These are phyloP conservation scores for Sparassis latifolia DNA, from an alignment of 1,284 basidiomycete genomes.

Conservation along the genomic window DNA sequence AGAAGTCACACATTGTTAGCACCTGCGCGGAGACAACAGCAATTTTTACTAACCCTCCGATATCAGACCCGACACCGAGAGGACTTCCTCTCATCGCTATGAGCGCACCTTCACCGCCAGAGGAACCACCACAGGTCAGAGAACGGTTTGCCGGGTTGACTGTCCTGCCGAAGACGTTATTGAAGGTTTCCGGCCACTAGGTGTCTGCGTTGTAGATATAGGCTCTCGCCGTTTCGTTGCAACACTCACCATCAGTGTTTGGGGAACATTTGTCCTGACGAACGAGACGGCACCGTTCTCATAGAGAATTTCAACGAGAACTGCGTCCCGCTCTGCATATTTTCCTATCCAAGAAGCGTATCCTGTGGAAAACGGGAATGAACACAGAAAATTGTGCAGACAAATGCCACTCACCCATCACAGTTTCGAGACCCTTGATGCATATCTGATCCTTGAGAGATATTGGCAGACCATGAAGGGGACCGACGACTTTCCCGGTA, in stretches of 20 bases:
- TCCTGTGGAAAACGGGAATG: slow-evolving; percentile 13
- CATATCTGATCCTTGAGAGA: slow-evolving; percentile 55
- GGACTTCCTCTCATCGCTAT: slow-evolving; percentile 56
- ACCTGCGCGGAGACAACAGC: not conserved
- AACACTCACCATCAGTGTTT: slow-evolving; percentile 52
- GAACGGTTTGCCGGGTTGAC: slow-evolving; percentile 45
- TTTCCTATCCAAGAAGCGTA: slow-evolving; percentile 22
- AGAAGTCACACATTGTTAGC: not conserved
- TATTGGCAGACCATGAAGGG: slow-evolving; percentile 48
- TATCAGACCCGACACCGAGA: slow-evolving; percentile 67
- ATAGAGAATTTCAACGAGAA: slow-evolving; percentile 14
- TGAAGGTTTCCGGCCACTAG: slow-evolving; percentile 33
- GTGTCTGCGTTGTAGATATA: not conserved
- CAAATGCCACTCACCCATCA: slow-evolving; percentile 36
- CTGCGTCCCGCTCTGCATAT: slow-evolving; percentile 14
- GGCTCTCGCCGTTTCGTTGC: not conserved
- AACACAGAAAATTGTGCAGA: not conserved
- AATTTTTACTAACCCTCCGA: slow-evolving; percentile 45
- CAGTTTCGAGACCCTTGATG: slow-evolving; percentile 52
- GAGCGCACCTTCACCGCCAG: slow-evolving; percentile 53
- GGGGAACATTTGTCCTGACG: slow-evolving; percentile 71
- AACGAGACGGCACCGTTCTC: slow-evolving; percentile 45
- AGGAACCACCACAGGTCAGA: slow-evolving; percentile 47
- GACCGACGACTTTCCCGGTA: slow-evolving; percentile 37
- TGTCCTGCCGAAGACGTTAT: slow-evolving; percentile 42